A percentile compares a stretch with the other conserved stretches of the same genome.
Evolutionary conservation across 257 asterid species (phyloP).

Genomic region (Ilex aquifolium): DNA sequence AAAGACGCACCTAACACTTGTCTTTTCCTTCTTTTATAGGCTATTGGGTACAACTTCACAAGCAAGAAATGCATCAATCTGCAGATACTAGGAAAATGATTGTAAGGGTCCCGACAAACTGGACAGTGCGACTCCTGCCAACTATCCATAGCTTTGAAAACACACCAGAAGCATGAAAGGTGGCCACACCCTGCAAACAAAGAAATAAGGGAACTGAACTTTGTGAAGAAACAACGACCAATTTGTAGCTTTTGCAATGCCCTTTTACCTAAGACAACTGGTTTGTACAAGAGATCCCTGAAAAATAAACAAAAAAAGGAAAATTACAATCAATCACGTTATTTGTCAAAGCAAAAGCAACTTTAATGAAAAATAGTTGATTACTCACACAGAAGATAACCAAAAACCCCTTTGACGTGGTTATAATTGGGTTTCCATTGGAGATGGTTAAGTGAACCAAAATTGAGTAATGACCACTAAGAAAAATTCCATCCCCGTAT

Average conservation of each 20-base stretch:
- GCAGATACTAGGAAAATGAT: slow-evolving; percentile 58
- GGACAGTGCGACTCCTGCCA: slow-evolving; percentile 44
- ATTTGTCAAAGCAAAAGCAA: too few relatives aligned
- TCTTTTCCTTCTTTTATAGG: slow-evolving; percentile 39
- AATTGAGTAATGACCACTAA: too few relatives aligned
- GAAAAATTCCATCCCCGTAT: too few relatives aligned
- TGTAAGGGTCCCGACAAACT: slow-evolving; percentile 46
- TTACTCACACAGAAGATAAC: too few relatives aligned
- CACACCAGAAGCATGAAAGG: slow-evolving; percentile 70
- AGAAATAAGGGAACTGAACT: not conserved
- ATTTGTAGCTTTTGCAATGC: not conserved
- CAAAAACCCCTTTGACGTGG: too few relatives aligned
- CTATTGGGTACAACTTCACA: slow-evolving; percentile 42
- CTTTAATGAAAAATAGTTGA: too few relatives aligned
- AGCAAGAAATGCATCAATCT: slow-evolving; percentile 45
- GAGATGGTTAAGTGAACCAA: too few relatives aligned
- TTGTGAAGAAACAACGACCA: too few relatives aligned
- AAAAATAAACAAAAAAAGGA: slow-evolving; percentile 12
- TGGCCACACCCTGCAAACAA: slow-evolving; percentile 60
- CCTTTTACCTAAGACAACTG: slow-evolving; percentile 54
- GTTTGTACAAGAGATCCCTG: slow-evolving; percentile 70
- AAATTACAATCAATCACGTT: too few relatives aligned
- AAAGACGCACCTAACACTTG: slow-evolving; percentile 47
- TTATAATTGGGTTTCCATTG: too few relatives aligned
- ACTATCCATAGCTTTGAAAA: slow-evolving; percentile 38